phyloP scores from a whole-genome alignment of 192 early-diverging fungal species.

The Chytriomyces hyalinus region DNA sequence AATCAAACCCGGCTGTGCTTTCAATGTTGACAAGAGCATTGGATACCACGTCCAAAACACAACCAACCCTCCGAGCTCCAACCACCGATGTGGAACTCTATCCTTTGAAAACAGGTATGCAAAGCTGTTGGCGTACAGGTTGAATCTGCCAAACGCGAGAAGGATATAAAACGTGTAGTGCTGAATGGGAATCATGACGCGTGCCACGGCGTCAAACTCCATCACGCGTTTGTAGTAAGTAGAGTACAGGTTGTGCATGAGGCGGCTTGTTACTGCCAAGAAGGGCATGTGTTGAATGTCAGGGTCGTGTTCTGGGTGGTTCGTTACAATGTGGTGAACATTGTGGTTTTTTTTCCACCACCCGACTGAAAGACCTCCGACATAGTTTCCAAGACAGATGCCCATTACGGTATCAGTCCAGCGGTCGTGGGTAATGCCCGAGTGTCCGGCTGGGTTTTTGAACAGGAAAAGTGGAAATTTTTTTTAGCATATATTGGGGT shows the following conservation, averaged over 20 bases:
- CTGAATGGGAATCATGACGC: constrained; percentile 79
- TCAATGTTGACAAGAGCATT: constrained; percentile 63
- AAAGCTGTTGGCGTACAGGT: constrained; percentile 82
- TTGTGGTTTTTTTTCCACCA: constrained; percentile 99
- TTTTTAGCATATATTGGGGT: too few relatives aligned
- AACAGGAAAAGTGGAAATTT: too few relatives aligned
- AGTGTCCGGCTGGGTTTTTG: constrained; percentile 76
- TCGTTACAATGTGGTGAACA: constrained; percentile 96
- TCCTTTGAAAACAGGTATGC: constrained; percentile 64
- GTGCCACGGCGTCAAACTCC: constrained; percentile 77
- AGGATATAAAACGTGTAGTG: constrained; percentile 87
- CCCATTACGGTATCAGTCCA: constrained; percentile 81
- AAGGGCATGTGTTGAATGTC: constrained; percentile 98
- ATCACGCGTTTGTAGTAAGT: constrained; percentile 83
- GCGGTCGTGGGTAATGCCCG: constrained; percentile 78
- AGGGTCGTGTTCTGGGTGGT: constrained; percentile 92
- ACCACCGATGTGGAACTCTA: constrained; percentile 70
- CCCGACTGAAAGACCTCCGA: constrained; percentile 88
- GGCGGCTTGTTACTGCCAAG: constrained; percentile 81
- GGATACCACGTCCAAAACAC: constrained; percentile 84
- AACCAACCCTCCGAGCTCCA: constrained; percentile 76
- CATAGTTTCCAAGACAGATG: constrained; percentile 76
- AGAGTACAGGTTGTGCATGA: constrained; percentile 85
- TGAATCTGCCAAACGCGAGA: constrained; percentile 90
- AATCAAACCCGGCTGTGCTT: constrained; percentile 65